Base-by-base conservation (phyloP, 805 yeast genomes). In the Monosporozyma aerobia region DNA sequence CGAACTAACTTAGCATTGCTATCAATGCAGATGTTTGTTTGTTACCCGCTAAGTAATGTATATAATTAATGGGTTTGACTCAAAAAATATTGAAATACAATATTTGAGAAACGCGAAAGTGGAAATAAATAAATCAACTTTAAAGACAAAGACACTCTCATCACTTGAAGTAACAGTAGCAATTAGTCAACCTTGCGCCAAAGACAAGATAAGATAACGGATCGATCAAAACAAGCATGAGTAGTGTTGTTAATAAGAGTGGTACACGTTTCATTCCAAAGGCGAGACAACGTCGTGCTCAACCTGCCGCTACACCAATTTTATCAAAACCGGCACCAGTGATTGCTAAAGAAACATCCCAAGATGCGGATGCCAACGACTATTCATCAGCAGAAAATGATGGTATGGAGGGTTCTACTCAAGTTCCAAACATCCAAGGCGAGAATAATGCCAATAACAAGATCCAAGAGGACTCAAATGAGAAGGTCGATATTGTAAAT, bases 221-320 rank as follows among this genome's bases (percentile, higher is more conserved):
- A 29, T 30, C n/a, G 39, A 19, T 40, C 45, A 5, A 23, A 41
- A 23, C 6, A 27, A 6, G 4, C 7, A 69, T 69, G 72, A 69
- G 72, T 63, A 69, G 71, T 56, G 63, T 66, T 25, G 69, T 69
- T 6, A 69, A 79, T 56, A 79, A 79, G 60, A 74, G 81, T 49
- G 78, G 82, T 27, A 77, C 85, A 11, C 79, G 85, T 52, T 85
- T 85, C 67, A 73, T 77, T n/a, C 90, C 90, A 2, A 83, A 82
- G 55, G 59, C 71, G 10, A 74, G 68, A 48, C 73, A 72, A 53
- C 73, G 77, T 58, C 69, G 78, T 50, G 63, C 71, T 25, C 62
- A 63, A 1, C 53, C 62, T 2, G 64, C 71, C 1, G 56, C 57
- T 22, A 60, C 59, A 7, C 59, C 68, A 37, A 19, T 27, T n/a